Evolutionary conservation across 2,329 filamentous ascomycete genomes (phyloP).

Genomic region (Ophiostoma australiae): DNA sequence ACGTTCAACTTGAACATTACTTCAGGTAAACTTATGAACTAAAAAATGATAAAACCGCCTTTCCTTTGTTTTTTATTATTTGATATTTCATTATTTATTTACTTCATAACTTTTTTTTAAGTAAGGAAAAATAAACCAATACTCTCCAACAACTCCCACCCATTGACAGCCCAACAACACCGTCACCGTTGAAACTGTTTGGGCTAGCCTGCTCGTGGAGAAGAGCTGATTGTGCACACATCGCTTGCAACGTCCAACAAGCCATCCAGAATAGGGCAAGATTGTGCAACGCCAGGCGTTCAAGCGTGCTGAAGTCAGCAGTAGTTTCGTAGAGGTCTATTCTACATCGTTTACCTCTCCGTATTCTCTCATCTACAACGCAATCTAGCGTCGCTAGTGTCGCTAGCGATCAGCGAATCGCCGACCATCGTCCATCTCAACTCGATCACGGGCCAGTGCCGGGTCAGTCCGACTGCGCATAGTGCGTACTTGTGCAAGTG

Average conservation of each 20-base stretch:
- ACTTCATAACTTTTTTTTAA: no score
- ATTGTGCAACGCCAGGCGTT: neutral
- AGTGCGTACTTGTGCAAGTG: neutral
- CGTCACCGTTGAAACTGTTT: slow-evolving; percentile 11
- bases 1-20: no score
- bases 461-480: neutral
- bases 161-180: neutral
- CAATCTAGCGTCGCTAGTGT: neutral
- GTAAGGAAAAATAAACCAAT: neutral
- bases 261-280: neutral
- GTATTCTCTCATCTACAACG: no score
- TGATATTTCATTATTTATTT: no score
- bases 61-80: no score
- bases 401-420: slow-evolving; percentile 1
- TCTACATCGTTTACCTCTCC: no score
- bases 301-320: neutral
- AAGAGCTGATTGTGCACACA: slow-evolving; percentile 7
- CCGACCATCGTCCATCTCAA: slow-evolving; percentile 6
- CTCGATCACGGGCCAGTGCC: slow-evolving; percentile 2
- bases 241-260: neutral
- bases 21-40: no score
- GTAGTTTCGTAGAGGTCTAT: neutral
- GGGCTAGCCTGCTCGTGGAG: neutral
- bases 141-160: neutral
- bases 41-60: no score